Base-by-base conservation (phyloP, 495 filamentous ascomycete species). In the Hypoxylon rickii region DNA sequence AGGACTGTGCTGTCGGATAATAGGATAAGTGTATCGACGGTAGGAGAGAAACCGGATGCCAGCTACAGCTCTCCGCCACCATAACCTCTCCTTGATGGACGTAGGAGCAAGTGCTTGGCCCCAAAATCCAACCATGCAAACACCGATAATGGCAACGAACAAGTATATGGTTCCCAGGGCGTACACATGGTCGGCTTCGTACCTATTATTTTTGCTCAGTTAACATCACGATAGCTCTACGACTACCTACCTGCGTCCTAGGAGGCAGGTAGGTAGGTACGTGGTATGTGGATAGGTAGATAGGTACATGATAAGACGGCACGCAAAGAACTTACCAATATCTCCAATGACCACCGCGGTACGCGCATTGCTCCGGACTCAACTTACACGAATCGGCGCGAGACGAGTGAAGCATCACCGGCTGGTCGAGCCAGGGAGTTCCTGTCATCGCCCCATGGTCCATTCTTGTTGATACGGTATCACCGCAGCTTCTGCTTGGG, bases 101-200 rank as follows among this genome's bases (percentile, higher is more conserved):
- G 40, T 18, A 11, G 64, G 32, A 54, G 61, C 37, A 65, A 68
- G 21, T 36, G 64, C 11, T 37, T 60, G 16, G 56, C 17, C 40
- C 61, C 41, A 62, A 55, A 75, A 73, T 5, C 65, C 63, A 10
- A 80, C 44, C 1, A 66, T 67, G 50, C 83, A 85, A 8, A 83
- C 26, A 0, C 66, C 69, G 39, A 82, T 73, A 6, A 70, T 64
- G 2, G 69, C 72, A 17, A 74, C 61, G 38, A 83, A 76, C 54
- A 85, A 80, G 13, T 73, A 77, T 8, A 80, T 67, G 0, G 80
- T 80, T 3, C 68, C 67, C 10, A 80, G 64, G 3, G 78, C 74
- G 49, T 77, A 83, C 17, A 75, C 69, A 52, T 79, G 75, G 49
- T 83, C 80, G n/a, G 79, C 75, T 44, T 78, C 44, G 45, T 82